These are phyloP conservation scores for Geotrichum citri-aurantii DNA, from an alignment of 1,139 yeast species.

Conservation along the genomic window DNA sequence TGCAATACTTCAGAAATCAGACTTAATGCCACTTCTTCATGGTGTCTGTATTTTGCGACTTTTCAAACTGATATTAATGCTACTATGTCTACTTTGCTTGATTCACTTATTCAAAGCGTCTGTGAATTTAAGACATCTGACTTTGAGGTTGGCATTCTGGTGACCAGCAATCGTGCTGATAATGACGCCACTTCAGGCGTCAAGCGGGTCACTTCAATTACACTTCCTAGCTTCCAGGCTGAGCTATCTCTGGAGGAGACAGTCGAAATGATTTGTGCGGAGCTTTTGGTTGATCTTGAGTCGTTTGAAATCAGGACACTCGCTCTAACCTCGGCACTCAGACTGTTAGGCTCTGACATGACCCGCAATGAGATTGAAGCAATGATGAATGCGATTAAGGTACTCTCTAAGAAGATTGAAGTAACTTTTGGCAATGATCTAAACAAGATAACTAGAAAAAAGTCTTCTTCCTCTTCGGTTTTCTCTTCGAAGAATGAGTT, in stretches of 20 bases:
- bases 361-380: slow-evolving; percentile 10
- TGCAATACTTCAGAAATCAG: slow-evolving; percentile 16
- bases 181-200: slow-evolving; percentile 13
- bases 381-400: slow-evolving; percentile 3
- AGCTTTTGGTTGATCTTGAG: slow-evolving; percentile 4
- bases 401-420: slow-evolving; percentile 6
- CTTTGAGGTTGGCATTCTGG: slow-evolving; percentile 14
- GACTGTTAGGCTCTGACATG: slow-evolving; percentile 12
- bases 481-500: not conserved
- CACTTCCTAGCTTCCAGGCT: slow-evolving; percentile 11
- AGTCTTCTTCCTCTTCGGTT: not conserved
- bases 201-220: slow-evolving; percentile 13
- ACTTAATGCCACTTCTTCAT: slow-evolving; percentile 11
- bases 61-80: slow-evolving; percentile 5
- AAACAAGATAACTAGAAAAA: not conserved
- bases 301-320: slow-evolving; percentile 14
- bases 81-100: not conserved
- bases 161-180: slow-evolving; percentile 3
- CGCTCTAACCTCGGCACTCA: slow-evolving; percentile 11
- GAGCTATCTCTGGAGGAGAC: slow-evolving; percentile 7
- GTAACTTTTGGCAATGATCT: not conserved
- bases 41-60: slow-evolving; percentile 16
- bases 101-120: not conserved
- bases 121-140: slow-evolving; percentile 5
- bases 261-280: not conserved